Evolutionary conservation across 2,329 filamentous ascomycete genomes (phyloP).

Genomic region (Elsinoe australis): DNA sequence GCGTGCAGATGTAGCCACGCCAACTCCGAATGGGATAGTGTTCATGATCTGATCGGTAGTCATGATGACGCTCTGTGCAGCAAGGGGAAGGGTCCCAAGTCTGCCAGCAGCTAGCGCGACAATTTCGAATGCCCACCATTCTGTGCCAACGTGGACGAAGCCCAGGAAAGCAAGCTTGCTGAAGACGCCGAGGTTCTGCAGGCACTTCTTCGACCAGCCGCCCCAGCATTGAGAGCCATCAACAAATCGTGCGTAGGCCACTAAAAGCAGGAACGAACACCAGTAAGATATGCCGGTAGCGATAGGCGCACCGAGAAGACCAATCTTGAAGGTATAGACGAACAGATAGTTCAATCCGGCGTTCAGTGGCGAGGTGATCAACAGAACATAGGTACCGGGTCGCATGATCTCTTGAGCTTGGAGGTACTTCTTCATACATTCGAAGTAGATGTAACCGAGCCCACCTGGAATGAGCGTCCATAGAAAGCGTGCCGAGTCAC

Average conservation of each 20-base stretch:
- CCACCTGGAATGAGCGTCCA: slow-evolving; percentile 70
- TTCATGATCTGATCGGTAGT: slow-evolving; percentile 72
- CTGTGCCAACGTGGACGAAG: slow-evolving; percentile 75
- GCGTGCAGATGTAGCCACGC: slow-evolving; percentile 69
- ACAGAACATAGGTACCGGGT: slow-evolving; percentile 54
- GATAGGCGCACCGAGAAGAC: slow-evolving; percentile 69
- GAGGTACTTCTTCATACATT: slow-evolving; percentile 60
- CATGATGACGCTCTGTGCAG: slow-evolving; percentile 84
- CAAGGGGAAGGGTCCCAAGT: slow-evolving; percentile 68
- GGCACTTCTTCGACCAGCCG: slow-evolving; percentile 57
- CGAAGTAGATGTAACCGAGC: slow-evolving; percentile 80
- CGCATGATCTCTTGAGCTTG: slow-evolving; percentile 56
- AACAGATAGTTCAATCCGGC: slow-evolving; percentile 58
- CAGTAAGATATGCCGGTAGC: slow-evolving; percentile 82
- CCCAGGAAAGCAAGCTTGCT: slow-evolving; percentile 67
- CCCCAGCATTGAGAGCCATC: slow-evolving; percentile 72
- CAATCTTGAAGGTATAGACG: slow-evolving; percentile 62
- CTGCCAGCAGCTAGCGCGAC: slow-evolving; percentile 74
- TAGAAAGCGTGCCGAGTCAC: slow-evolving; percentile 65
- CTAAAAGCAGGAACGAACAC: slow-evolving; percentile 68
- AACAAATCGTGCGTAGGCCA: slow-evolving; percentile 65
- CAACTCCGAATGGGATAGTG: slow-evolving; percentile 79
- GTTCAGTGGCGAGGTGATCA: slow-evolving; percentile 55
- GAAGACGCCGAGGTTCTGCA: slow-evolving; percentile 64
- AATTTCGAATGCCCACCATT: slow-evolving; percentile 94